phyloP scores from a whole-genome alignment of 108 stramenopile species.

The Cyclotella distinguenda region DNA sequence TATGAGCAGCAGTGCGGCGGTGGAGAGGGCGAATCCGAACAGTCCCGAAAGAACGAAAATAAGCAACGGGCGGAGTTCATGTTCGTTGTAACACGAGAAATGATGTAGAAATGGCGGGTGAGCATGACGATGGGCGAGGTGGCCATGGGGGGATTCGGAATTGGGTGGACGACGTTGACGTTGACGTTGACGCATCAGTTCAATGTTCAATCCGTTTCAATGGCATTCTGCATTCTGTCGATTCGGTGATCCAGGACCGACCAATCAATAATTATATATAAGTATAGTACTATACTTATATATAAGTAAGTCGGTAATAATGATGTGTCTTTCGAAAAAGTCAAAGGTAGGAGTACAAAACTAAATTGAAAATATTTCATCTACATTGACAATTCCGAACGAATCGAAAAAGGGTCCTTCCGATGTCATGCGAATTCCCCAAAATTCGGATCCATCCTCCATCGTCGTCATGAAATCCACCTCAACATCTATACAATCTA shows the following conservation, averaged over 20 bases:
- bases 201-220: background rate
- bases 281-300: too few species aligned
- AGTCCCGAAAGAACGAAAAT: background rate
- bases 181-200: background rate
- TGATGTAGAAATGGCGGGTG: too few species aligned
- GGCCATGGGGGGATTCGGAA: background rate
- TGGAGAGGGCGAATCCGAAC: constrained; percentile 2
- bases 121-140: background rate
- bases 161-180: background rate
- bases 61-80: background rate
- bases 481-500: background rate
- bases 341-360: too few species aligned
- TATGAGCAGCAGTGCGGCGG: background rate
- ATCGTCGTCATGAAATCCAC: background rate
- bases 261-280: too few species aligned
- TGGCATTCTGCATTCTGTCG: background rate
- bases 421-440: background rate
- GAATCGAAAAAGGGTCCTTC: background rate
- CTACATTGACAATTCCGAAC: background rate
- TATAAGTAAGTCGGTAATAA: too few species aligned
- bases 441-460: background rate
- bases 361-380: too few species aligned
- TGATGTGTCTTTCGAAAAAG: too few species aligned
- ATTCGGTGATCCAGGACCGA: background rate
- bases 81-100: background rate